Conservation (phyloP, 176 grass and related monocot species). For the Alloteropsis semialata region DNA sequence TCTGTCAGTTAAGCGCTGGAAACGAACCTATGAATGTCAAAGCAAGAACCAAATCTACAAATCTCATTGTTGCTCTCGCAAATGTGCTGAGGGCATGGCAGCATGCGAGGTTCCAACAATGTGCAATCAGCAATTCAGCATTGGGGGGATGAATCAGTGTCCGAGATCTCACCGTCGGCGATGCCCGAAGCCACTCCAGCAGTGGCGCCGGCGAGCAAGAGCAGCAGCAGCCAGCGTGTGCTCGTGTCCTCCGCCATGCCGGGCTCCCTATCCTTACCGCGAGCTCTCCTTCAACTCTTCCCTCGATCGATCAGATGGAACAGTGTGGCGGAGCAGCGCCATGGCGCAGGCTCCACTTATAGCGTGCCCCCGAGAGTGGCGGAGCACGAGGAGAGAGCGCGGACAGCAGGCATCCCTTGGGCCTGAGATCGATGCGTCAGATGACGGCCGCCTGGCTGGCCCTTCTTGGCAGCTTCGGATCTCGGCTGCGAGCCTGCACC, state of each 20-base stretch:
- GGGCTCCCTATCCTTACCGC: neutral
- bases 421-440: neutral
- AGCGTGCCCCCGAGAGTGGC: neutral
- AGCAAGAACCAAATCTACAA: neutral
- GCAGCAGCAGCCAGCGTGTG: neutral
- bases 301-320: neutral
- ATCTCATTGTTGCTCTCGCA: neutral
- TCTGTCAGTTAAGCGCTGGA: neutral
- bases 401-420: neutral
- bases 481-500: neutral
- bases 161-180: constrained; percentile 27
- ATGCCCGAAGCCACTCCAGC: neutral
- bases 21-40: neutral
- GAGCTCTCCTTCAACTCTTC: neutral
- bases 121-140: neutral
- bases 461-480: neutral
- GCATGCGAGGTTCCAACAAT: neutral
- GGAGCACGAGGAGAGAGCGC: neutral
- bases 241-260: neutral
- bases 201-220: constrained; percentile 3
- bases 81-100: neutral
- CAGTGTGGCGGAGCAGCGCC: neutral
- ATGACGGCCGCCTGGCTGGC: neutral
- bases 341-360: neutral
- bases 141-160: neutral